A percentile compares a stretch with the other conserved stretches of the same genome.
phyloP scores from a whole-genome alignment of 495 filamentous ascomycete species.

The Aspergillus cristatus region DNA sequence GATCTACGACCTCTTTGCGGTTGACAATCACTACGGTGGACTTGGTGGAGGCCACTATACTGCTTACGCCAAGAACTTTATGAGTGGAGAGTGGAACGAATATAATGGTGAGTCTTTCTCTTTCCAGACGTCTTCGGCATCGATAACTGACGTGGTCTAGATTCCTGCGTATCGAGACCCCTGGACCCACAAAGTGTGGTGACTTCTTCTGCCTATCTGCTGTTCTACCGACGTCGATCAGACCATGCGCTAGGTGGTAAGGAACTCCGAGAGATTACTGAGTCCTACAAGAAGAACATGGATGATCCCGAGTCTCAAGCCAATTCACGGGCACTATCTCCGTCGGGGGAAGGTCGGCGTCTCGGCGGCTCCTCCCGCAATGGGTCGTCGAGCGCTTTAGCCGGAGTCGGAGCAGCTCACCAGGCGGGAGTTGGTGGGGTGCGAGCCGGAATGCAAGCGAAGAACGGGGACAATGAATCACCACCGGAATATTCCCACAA shows the following conservation, averaged over 20 bases:
- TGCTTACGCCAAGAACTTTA: slow-evolving; percentile 83
- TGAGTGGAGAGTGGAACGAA: slow-evolving; percentile 77
- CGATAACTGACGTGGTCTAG: slow-evolving; percentile 30
- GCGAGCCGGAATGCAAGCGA: slow-evolving; percentile 24
- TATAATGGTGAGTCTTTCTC: slow-evolving; percentile 64
- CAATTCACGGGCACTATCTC: slow-evolving; percentile 42
- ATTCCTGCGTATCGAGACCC: slow-evolving; percentile 53
- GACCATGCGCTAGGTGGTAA: slow-evolving; percentile 64
- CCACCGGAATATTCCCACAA: slow-evolving; percentile 13
- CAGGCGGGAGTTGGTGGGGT: slow-evolving; percentile 56
- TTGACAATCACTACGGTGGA: slow-evolving; percentile 91
- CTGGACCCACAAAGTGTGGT: slow-evolving; percentile 48
- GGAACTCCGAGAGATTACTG: slow-evolving; percentile 59
- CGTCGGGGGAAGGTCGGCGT: slow-evolving; percentile 73
- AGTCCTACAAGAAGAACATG: slow-evolving; percentile 35
- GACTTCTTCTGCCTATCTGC: slow-evolving; percentile 70
- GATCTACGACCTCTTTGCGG: slow-evolving; percentile 86
- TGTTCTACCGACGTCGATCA: slow-evolving; percentile 91
- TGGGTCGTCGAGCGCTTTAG: slow-evolving; percentile 78
- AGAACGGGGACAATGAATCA: slow-evolving; percentile 19
- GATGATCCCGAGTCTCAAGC: slow-evolving; percentile 35
- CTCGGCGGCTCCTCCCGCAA: slow-evolving; percentile 77
- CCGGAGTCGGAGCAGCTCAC: slow-evolving; percentile 66
- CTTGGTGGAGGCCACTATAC: slow-evolving; percentile 94
- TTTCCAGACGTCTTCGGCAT: too few relatives aligned